Percentiles rank a stretch among this genome's conserved stretches.
phyloP scores from a whole-genome alignment of 345 rosid species.

The Punica granatum region DNA sequence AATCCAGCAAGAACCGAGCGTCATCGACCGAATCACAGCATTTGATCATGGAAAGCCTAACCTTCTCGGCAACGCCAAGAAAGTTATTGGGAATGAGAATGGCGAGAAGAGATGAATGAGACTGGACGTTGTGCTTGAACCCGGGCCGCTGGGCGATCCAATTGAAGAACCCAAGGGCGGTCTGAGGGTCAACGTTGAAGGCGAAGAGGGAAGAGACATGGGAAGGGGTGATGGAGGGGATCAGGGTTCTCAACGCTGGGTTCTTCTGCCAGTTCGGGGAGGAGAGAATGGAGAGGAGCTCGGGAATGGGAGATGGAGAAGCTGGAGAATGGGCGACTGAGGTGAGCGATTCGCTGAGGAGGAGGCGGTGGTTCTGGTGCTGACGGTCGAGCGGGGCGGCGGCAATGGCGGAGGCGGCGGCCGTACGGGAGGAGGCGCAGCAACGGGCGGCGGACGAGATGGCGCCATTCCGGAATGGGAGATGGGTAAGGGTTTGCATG shows the following conservation, averaged over 20 bases:
- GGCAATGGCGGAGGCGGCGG: slow-evolving; percentile 5
- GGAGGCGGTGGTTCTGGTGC: slow-evolving; percentile 4
- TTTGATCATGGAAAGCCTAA: slow-evolving; percentile 42
- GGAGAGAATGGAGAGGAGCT: slow-evolving; percentile 37
- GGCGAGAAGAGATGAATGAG: slow-evolving; percentile 38
- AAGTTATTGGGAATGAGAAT: slow-evolving; percentile 32
- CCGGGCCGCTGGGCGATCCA: slow-evolving; percentile 39
- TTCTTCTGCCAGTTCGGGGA: slow-evolving; percentile 50
- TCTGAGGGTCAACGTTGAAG: slow-evolving; percentile 35
- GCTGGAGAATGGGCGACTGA: slow-evolving; percentile 17
- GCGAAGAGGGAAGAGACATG: slow-evolving; percentile 39
- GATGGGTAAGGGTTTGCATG: slow-evolving; percentile 2
- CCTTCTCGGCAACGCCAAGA: slow-evolving; percentile 31
- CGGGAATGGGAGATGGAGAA: slow-evolving; percentile 15
- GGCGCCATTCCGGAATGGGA: slow-evolving; percentile 6
- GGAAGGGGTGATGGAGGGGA: slow-evolving; percentile 36
- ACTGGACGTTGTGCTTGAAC: slow-evolving; percentile 41
- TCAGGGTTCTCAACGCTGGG: slow-evolving; percentile 29
- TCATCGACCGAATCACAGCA: slow-evolving; percentile 38
- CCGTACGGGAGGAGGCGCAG: slow-evolving; percentile 1
- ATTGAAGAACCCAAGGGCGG: slow-evolving; percentile 44
- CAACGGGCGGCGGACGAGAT: slow-evolving; percentile 3
- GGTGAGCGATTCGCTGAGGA: slow-evolving; percentile 14
- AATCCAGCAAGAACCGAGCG: slow-evolving; percentile 26
- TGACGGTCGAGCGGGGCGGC: slow-evolving; percentile 9